Evolutionary conservation across 2,329 filamentous ascomycete species (phyloP), one percentile per base, ranked within the genome.

Genomic region (Zymoseptoria ardabiliae): DNA sequence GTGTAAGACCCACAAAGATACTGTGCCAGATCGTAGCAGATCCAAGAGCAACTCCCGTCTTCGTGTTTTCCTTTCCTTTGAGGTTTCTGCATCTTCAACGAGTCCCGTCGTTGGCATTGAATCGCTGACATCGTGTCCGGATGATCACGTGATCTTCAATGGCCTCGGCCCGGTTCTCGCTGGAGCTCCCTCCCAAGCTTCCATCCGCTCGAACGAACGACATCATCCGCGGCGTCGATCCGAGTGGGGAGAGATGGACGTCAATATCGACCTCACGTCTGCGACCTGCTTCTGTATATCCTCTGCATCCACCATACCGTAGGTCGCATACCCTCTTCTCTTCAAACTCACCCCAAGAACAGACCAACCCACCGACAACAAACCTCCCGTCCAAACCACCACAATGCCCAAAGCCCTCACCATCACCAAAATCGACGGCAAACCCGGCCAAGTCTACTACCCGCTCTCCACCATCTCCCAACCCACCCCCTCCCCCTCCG

Each of bases 391-490:
- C 28, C 28, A 21, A 11, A 19, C 11, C 22, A 35, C 19, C 61
- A 66, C 64, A 53, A 81, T 80, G 78, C 79, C 79, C 53, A 77
- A 77, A 62, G 81, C 82, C 59, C 81, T 91, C 57, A 81, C 82
- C 23, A 79, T 92, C 63, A 81, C 85, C 68, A 81, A 90, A 65
- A 78, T 88, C 55, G 87, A 91, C 66, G 90, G 89, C 67, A 93
- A 92, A 77, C 91, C 91, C 8, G 91, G 91, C 59, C 79, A 92
- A 74, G 92, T 96, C 64, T 96, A 93, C 77, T 91, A 92, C 69
- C 88, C 89, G 1, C 74, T 80, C 55, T 72, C 74, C 55, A 62
- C 89, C 57, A 84, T 84, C 63, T 77, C 85, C 35, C 75, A 87
- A 17, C 81, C 86, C 58, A 79, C 81, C 63, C 88, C 88, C 0